phyloP scores from a whole-genome alignment of 2,329 filamentous ascomycete genomes.

The Pseudocercospora vitis region DNA sequence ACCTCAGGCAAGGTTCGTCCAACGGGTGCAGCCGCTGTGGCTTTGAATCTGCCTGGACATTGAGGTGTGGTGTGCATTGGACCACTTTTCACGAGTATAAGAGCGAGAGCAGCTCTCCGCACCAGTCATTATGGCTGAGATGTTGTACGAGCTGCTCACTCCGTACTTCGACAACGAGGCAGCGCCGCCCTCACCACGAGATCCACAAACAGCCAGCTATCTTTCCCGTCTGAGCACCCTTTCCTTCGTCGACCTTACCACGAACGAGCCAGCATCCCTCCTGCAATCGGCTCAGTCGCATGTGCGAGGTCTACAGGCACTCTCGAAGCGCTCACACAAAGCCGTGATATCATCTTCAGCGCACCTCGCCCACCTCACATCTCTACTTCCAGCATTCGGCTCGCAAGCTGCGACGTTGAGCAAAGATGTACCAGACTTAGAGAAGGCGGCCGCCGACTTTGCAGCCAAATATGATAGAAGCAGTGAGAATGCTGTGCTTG shows the following conservation, averaged over 20 bases:
- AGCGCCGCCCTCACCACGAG: slow-evolving; percentile 45
- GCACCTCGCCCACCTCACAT: slow-evolving; percentile 70
- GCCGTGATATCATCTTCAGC: slow-evolving; percentile 77
- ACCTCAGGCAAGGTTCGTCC: too few species aligned
- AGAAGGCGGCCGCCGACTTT: slow-evolving; percentile 75
- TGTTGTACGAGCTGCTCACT: slow-evolving; percentile 71
- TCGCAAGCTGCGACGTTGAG: slow-evolving; percentile 66
- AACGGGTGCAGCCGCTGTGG: too few species aligned
- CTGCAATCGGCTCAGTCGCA: slow-evolving; percentile 77
- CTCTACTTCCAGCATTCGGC: slow-evolving; percentile 70
- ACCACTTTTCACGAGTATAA: too few species aligned
- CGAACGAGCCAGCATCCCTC: slow-evolving; percentile 76
- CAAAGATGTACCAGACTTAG: slow-evolving; percentile 72
- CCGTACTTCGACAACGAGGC: slow-evolving; percentile 56
- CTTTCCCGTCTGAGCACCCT: slow-evolving; percentile 75
- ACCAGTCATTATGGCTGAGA: slow-evolving; percentile 49
- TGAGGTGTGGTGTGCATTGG: too few species aligned
- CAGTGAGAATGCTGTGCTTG: slow-evolving; percentile 62
- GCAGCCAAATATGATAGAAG: slow-evolving; percentile 78
- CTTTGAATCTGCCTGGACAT: too few species aligned
- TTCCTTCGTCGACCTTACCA: slow-evolving; percentile 68
- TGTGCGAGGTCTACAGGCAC: slow-evolving; percentile 77
- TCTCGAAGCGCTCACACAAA: slow-evolving; percentile 87
- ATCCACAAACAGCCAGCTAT: slow-evolving; percentile 65
- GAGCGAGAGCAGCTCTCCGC: neutral